Evolutionary conservation across 2,329 filamentous ascomycete species (phyloP), one percentile per base, ranked within the genome.

Genomic region (Aureobasidium uvarum): DNA sequence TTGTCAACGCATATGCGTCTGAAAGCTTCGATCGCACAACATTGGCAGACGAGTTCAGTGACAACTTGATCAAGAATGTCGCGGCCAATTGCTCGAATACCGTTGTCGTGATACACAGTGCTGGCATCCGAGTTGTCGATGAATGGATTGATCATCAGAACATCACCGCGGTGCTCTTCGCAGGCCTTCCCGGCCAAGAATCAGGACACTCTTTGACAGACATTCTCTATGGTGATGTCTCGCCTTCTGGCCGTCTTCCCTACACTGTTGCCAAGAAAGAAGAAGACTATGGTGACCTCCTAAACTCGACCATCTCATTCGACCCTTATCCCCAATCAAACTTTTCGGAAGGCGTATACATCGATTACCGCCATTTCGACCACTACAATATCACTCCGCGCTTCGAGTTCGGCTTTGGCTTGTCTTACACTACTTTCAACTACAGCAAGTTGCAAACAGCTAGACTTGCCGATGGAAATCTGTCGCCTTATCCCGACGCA

Each of bases 131-230:
- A 20, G 36, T 66, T n/a, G 63, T 69, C 2, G 67, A 68, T 7
- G 31, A 52, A 6, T 69, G 62, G 62, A 65, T 65, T 11, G 74
- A 74, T 4, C 72, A 76, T 59, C 71, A 73, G 8, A 77, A 75
- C 39, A 74, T 79, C 48, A 73, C 75, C 16, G 88, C 89, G 0
- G 87, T 96, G 0, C 74, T 96, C 1, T 83, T 95, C 63, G 91
- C 91, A n/a, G 90, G 96, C 71, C 81, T 96, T 0, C 93, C 93
- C 0, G 92, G 92, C 1, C 87, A 96, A 73, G 92, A 96, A 75
- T 92, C 89, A 50, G 93, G 93, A 10, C 89, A 91, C 67, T 91
- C 92, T 0, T 81, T 97, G 5, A 85, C 86, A 2, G 90, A 96
- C 70, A 83, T 96, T 0, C 80, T 96, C 1, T 91, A 93, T 66